Conservation (phyloP, 805 yeast species). For the Ogataea siamensis region DNA sequence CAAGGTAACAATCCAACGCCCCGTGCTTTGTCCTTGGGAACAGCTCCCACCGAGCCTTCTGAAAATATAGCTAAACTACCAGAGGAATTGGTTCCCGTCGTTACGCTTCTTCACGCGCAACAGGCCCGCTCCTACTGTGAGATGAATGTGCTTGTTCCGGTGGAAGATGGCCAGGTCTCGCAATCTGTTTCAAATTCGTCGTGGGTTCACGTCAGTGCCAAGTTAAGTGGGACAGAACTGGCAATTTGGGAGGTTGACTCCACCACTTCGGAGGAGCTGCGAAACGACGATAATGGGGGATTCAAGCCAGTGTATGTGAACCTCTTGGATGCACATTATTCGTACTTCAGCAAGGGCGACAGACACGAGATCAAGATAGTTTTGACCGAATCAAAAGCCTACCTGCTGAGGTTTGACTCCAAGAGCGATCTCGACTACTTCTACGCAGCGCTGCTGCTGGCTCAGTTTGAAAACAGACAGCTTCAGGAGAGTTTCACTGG, state of each 20-base stretch:
- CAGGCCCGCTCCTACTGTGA: conserved; percentile 60
- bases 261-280: conserved; percentile 24
- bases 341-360: conserved; percentile 12
- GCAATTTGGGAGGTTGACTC: conserved; percentile 45
- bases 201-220: conserved; percentile 30
- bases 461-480: conserved; percentile 56
- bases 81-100: conserved; percentile 67
- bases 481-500: conserved; percentile 66
- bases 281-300: conserved; percentile 36
- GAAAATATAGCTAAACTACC: conserved; percentile 38
- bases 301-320: conserved; percentile 53
- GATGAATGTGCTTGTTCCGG: conserved; percentile 28
- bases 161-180: conserved; percentile 8
- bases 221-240: conserved; percentile 51
- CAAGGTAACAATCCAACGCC: conserved; percentile 23
- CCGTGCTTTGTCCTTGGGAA: conserved; percentile 20
- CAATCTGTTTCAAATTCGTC: conserved; percentile 6
- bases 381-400: conserved; percentile 26
- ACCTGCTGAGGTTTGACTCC: conserved; percentile 26
- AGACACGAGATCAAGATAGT: conserved; percentile 21
- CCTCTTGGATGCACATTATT: conserved; percentile 43
- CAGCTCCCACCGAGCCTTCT: conserved; percentile 15
- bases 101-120: conserved; percentile 70
- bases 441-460: conserved; percentile 47
- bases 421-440: conserved; percentile 30